A percentile compares a stretch with the other conserved stretches of the same genome.
Conservation (phyloP, 1,139 yeast genomes). For the Candida sp. region DNA sequence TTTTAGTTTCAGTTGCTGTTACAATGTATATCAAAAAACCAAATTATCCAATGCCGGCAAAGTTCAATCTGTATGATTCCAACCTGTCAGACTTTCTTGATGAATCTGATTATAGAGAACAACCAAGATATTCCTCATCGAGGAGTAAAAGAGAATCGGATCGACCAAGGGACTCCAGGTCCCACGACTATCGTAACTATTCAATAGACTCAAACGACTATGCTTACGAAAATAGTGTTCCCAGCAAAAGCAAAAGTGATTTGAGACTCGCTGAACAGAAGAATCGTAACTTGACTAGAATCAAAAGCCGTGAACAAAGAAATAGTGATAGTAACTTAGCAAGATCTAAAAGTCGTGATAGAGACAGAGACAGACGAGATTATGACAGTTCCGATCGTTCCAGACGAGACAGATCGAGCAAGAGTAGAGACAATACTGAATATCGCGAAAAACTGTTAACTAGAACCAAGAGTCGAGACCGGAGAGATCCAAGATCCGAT, state of each 20-base stretch:
- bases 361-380: background rate
- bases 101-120: background rate
- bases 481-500: background rate
- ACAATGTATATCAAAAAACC: conserved; percentile 1
- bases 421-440: background rate
- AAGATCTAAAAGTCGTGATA: background rate
- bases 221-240: background rate
- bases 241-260: background rate
- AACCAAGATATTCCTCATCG: background rate
- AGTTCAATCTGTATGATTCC: background rate
- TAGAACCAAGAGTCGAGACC: background rate
- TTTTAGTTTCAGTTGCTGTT: background rate
- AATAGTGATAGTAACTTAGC: background rate
- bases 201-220: background rate
- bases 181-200: background rate
- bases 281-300: background rate
- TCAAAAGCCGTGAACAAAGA: background rate
- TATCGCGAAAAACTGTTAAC: background rate
- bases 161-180: no score
- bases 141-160: no score
- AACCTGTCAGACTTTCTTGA: background rate
- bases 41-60: background rate
- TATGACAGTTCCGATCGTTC: background rate
- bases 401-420: background rate
- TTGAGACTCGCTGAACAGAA: background rate